Percentiles rank a stretch among this genome's conserved stretches.
Conservation (phyloP, 139 green algal species). For the Coelastrella sp. region DNA sequence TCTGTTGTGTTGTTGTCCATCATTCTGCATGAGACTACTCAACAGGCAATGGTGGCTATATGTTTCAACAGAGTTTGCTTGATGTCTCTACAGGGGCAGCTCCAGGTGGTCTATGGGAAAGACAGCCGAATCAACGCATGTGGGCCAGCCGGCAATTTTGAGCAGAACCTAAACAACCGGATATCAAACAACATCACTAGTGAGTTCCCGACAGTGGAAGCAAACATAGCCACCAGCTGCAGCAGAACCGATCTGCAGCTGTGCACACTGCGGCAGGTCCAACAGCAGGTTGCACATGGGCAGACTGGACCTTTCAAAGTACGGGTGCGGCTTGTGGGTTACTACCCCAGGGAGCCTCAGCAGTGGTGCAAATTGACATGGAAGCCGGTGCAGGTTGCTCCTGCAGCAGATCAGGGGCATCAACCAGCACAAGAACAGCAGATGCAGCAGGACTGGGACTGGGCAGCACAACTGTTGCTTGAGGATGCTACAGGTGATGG, state of each 20-base stretch:
- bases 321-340: slow-evolving; percentile 29
- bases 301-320: slow-evolving; percentile 27
- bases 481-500: slow-evolving; percentile 44
- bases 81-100: slow-evolving; percentile 36
- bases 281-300: slow-evolving; percentile 3
- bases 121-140: slow-evolving; percentile 10
- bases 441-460: slow-evolving; percentile 20
- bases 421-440: not conserved
- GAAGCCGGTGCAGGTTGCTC: not conserved
- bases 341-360: not conserved
- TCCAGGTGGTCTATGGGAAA: slow-evolving; percentile 29
- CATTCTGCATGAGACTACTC: no score
- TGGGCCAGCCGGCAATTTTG: not conserved
- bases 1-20: no score
- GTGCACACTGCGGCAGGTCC: slow-evolving; percentile 33
- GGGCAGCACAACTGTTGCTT: slow-evolving; percentile 37
- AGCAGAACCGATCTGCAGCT: not conserved
- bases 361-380: not conserved
- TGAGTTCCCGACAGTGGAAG: not conserved
- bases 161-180: not conserved
- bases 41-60: no score
- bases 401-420: not conserved
- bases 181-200: not conserved
- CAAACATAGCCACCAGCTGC: slow-evolving; percentile 5
- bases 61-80: no score